These are phyloP conservation scores for Blastobotrys niveus DNA, from an alignment of 1,139 yeast species.

Conservation along the genomic window DNA sequence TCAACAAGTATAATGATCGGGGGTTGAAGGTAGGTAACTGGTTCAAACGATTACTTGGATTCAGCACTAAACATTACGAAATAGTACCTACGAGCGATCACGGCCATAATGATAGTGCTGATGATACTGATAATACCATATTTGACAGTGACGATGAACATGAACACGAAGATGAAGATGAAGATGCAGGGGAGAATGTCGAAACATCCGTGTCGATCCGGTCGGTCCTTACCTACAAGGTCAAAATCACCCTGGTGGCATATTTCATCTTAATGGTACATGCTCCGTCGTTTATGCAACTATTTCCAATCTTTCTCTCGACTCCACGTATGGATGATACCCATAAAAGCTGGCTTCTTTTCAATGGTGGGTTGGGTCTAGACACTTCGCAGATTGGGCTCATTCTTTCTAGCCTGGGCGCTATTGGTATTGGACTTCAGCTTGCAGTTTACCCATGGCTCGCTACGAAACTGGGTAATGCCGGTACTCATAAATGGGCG, in stretches of 20 bases:
- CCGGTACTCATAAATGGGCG: constrained; percentile 43
- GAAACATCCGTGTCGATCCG: constrained; percentile 1
- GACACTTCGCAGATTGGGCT: constrained; percentile 48
- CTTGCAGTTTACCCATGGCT: constrained; percentile 49
- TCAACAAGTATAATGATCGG: constrained; percentile 49
- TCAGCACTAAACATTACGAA: constrained; percentile 3
- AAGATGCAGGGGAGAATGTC: not conserved
- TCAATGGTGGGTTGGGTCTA: constrained; percentile 48
- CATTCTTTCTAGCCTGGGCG: constrained; percentile 50
- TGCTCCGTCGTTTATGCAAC: constrained; percentile 48
- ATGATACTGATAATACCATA: constrained; percentile 4
- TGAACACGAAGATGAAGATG: not conserved
- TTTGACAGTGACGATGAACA: constrained; percentile 3
- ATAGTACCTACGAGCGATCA: constrained; percentile 10
- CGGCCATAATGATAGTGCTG: no score
- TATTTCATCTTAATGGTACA: constrained; percentile 42
- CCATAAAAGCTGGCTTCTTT: constrained; percentile 35
- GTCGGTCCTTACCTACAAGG: constrained; percentile 26
- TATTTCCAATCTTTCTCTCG: constrained; percentile 55
- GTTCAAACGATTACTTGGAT: not conserved
- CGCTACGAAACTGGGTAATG: constrained; percentile 46
- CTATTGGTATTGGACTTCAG: constrained; percentile 48
- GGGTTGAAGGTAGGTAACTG: constrained; percentile 30
- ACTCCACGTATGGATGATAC: constrained; percentile 38
- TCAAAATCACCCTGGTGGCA: constrained; percentile 25